Conservation (phyloP, 164 flowering plant species). For the Nymphaea thermarum region DNA sequence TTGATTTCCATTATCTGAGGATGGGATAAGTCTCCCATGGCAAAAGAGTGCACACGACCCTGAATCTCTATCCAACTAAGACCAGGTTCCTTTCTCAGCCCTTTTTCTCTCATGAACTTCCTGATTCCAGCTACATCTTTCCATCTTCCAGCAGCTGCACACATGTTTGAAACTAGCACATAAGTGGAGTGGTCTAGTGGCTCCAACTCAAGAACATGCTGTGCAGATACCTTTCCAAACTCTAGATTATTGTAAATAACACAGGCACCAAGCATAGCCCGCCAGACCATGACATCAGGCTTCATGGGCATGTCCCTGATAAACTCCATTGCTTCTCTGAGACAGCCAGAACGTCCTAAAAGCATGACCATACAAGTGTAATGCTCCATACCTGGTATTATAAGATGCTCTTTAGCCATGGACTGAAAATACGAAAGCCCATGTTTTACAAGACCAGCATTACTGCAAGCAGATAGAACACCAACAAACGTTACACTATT, state of each 20-base stretch:
- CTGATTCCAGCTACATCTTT: conserved; percentile 47
- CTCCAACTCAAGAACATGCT: conserved; percentile 62
- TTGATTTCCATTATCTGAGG: conserved; percentile 48
- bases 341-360: conserved; percentile 56
- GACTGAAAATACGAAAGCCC: conserved; percentile 52
- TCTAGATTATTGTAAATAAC: conserved; percentile 61
- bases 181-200: conserved; percentile 69
- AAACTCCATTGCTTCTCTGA: conserved; percentile 51
- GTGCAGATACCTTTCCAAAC: conserved; percentile 49
- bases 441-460: conserved; percentile 47
- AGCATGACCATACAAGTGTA: conserved; percentile 89
- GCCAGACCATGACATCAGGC: conserved; percentile 84
- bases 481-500: conserved; percentile 67
- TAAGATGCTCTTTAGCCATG: conserved; percentile 44
- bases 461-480: conserved; percentile 79
- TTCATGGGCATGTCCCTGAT: conserved; percentile 57
- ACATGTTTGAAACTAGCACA: conserved; percentile 68
- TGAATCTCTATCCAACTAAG: conserved; percentile 80
- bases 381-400: conserved; percentile 78
- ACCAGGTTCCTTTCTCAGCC: conserved; percentile 85
- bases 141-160: conserved; percentile 72
- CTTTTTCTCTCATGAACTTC: conserved; percentile 60
- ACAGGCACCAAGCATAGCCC: conserved; percentile 84
- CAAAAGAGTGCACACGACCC: conserved; percentile 56
- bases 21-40: conserved; percentile 64